phyloP scores from a whole-genome alignment of 257 asterid genomes.

The Solanum clarkiae region DNA sequence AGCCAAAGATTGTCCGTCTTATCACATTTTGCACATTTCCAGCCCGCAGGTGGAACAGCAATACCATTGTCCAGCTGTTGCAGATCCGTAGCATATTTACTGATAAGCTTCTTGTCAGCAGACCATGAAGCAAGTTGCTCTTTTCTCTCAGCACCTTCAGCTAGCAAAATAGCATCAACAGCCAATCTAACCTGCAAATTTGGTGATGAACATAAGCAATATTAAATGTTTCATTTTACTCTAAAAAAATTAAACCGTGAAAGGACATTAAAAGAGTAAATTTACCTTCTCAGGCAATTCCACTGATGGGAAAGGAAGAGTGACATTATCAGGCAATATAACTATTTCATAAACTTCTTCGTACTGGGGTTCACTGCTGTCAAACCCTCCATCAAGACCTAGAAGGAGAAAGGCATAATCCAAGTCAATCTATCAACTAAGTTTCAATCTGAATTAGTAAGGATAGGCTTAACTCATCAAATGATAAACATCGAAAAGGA shows the following conservation, averaged over 20 bases:
- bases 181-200: conserved; percentile 76
- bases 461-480: neutral
- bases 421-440: neutral
- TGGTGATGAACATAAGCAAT: neutral
- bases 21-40: conserved; percentile 91
- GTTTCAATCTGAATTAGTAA: neutral
- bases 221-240: neutral
- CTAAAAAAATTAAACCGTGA: neutral
- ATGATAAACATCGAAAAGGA: neutral
- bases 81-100: conserved; percentile 74
- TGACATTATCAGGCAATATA: conserved; percentile 60
- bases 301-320: conserved; percentile 90
- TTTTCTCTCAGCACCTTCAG: conserved; percentile 85
- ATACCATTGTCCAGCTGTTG: conserved; percentile 82
- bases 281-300: conserved; percentile 93
- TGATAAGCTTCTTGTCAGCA: conserved; percentile 59
- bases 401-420: conserved; percentile 8
- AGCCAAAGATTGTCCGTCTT: conserved; percentile 96
- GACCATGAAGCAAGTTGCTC: conserved; percentile 95
- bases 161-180: conserved; percentile 70
- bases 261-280: neutral
- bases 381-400: conserved; percentile 94
- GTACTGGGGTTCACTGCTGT: conserved; percentile 61
- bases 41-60: conserved; percentile 77
- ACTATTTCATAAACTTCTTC: conserved; percentile 66